phyloP scores from a whole-genome alignment of 768 basidiomycete species.

The Macrocybe gigantea region DNA sequence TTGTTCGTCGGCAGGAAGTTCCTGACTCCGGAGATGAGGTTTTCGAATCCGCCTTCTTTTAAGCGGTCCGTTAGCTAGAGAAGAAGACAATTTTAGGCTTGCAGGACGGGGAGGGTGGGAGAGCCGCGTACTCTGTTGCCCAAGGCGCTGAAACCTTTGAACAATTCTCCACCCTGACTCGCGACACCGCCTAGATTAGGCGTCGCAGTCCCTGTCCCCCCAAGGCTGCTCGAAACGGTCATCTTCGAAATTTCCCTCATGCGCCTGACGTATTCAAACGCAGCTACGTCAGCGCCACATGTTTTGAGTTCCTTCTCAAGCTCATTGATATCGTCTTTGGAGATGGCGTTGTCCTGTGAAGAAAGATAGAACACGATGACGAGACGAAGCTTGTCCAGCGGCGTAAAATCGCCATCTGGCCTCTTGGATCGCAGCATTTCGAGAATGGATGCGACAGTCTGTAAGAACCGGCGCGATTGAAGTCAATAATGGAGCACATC shows the following conservation, averaged over 20 bases:
- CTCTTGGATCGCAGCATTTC: slow-evolving; percentile 79
- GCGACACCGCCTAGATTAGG: slow-evolving; percentile 55
- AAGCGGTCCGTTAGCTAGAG: slow-evolving; percentile 83
- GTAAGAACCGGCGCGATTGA: not conserved
- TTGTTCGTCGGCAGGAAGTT: slow-evolving; percentile 96
- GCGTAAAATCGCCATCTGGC: slow-evolving; percentile 57
- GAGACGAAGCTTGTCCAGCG: slow-evolving; percentile 87
- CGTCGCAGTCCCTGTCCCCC: slow-evolving; percentile 56
- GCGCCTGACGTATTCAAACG: slow-evolving; percentile 90
- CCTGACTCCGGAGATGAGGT: slow-evolving; percentile 95
- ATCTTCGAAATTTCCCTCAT: slow-evolving; percentile 90
- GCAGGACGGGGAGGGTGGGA: not conserved
- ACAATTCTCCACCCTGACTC: slow-evolving; percentile 78
- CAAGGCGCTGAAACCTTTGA: slow-evolving; percentile 89
- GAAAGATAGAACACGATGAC: slow-evolving; percentile 95
- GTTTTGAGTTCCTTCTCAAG: slow-evolving; percentile 83
- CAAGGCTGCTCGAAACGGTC: slow-evolving; percentile 60
- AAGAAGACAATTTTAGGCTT: slow-evolving; percentile 1
- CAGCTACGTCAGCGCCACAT: slow-evolving; percentile 70
- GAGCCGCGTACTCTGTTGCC: slow-evolving; percentile 68
- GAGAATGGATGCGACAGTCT: slow-evolving; percentile 78
- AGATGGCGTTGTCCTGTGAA: slow-evolving; percentile 68
- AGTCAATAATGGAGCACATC: too few species aligned
- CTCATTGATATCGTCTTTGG: slow-evolving; percentile 86
- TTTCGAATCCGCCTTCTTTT: slow-evolving; percentile 95